Percentiles rank a stretch among this genome's conserved stretches.
Evolutionary conservation across 2,329 filamentous ascomycete genomes (phyloP).

Genomic region (Polytolypa hystricis): DNA sequence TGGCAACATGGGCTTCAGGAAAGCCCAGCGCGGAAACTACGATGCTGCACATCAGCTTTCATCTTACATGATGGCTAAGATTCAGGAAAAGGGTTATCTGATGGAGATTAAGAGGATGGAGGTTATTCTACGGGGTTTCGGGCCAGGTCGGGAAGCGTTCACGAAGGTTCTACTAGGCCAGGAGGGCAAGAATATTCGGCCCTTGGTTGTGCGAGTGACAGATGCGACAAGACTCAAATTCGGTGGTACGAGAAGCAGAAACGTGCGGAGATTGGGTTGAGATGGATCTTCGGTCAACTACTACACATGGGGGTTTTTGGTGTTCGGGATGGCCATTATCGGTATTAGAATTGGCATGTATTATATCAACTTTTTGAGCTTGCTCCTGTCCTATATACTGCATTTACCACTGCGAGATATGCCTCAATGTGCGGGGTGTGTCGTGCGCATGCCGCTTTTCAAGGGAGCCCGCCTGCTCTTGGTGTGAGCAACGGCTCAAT

Average conservation of each 20-base stretch:
- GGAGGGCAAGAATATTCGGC: slow-evolving; percentile 66
- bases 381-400: no score
- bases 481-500: no score
- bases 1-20: slow-evolving; percentile 86
- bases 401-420: no score
- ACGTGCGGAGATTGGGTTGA: slow-evolving; percentile 67
- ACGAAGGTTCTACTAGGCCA: slow-evolving; percentile 78
- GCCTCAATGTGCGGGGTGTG: no score
- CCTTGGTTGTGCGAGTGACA: slow-evolving; percentile 65
- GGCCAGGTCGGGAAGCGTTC: slow-evolving; percentile 74
- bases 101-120: slow-evolving; percentile 67
- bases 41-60: slow-evolving; percentile 88
- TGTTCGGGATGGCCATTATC: no score
- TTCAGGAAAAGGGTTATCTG: slow-evolving; percentile 71
- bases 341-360: no score
- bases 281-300: no score
- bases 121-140: slow-evolving; percentile 75
- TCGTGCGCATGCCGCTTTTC: no score
- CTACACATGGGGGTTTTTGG: no score
- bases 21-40: slow-evolving; percentile 68
- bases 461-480: no score
- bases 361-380: no score
- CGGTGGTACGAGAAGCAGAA: slow-evolving; percentile 79
- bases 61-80: slow-evolving; percentile 69
- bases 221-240: slow-evolving; percentile 90